These are phyloP conservation scores for Fusarium clavum DNA, from an alignment of 2,329 filamentous ascomycete genomes.

Conservation along the genomic window DNA sequence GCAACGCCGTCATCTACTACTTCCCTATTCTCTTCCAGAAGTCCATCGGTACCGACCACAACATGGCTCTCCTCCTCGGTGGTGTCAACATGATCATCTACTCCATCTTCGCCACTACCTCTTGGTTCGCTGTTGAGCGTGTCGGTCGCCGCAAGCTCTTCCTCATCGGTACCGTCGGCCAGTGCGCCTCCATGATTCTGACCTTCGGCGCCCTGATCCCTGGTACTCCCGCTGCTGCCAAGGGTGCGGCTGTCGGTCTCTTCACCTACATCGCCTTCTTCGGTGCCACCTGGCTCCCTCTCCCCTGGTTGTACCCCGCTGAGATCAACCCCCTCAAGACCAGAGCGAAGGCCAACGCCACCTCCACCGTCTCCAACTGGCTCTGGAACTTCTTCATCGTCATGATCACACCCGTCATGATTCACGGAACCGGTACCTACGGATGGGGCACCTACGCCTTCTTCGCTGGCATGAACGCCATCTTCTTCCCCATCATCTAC, in stretches of 20 bases:
- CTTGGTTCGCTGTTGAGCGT: constrained; percentile 65
- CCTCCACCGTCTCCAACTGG: constrained; percentile 70
- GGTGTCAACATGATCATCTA: constrained; percentile 66
- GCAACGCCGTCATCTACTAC: constrained; percentile 71
- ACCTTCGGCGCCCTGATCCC: constrained; percentile 74
- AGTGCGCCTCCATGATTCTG: constrained; percentile 69
- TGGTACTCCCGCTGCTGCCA: constrained; percentile 64
- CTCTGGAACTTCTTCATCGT: constrained; percentile 76
- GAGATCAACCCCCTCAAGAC: constrained; percentile 71
- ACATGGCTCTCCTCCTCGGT: constrained; percentile 63
- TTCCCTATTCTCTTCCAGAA: constrained; percentile 66
- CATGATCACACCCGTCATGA: constrained; percentile 82
- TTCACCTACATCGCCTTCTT: constrained; percentile 78
- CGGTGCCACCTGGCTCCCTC: constrained; percentile 72
- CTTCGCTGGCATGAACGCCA: constrained; percentile 64
- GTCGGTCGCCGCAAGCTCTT: constrained; percentile 61
- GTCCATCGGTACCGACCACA: constrained; percentile 48
- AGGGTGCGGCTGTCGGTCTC: constrained; percentile 74
- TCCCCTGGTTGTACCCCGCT: constrained; percentile 70
- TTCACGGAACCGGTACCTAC: constrained; percentile 62
- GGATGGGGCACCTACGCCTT: constrained; percentile 64
- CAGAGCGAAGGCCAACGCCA: constrained; percentile 65
- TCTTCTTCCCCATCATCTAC: constrained; percentile 62
- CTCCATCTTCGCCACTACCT: constrained; percentile 65
- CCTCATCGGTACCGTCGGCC: constrained; percentile 58